Conservation (phyloP, 2,329 filamentous ascomycete genomes). For the Leptographium galeiforme region DNA sequence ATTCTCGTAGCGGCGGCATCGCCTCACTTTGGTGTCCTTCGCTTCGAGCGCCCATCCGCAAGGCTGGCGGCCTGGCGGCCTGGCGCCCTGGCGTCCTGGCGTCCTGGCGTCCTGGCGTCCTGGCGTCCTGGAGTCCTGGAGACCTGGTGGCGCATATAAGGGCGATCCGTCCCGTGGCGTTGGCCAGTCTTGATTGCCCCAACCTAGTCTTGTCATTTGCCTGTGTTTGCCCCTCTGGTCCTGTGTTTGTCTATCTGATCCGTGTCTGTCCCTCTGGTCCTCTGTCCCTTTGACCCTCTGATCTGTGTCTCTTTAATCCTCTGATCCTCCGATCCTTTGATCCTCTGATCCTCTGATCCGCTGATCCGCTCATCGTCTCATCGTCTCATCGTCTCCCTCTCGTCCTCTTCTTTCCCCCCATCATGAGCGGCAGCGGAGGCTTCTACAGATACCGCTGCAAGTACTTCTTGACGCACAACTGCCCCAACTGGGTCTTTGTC, state of each 20-base stretch:
- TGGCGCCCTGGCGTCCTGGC: too few relatives aligned
- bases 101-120: too few relatives aligned
- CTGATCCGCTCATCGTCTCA: not conserved
- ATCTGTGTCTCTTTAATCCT: too few relatives aligned
- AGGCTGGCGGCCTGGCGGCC: too few relatives aligned
- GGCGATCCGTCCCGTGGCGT: not conserved
- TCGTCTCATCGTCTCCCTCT: not conserved
- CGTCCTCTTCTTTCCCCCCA: slow-evolving; percentile 3
- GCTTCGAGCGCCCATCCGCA: too few relatives aligned
- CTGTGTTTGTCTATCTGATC: too few relatives aligned
- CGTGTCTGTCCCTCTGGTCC: too few relatives aligned
- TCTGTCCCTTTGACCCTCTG: too few relatives aligned
- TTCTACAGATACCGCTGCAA: slow-evolving; percentile 38
- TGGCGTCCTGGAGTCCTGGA: too few relatives aligned
- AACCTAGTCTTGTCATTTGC: not conserved
- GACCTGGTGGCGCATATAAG: not conserved
- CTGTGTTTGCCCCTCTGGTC: not conserved
- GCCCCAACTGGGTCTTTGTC: slow-evolving; percentile 35
- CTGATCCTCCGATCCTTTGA: not conserved
- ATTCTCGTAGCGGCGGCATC: too few relatives aligned
- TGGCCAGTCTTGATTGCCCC: not conserved
- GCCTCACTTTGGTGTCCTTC: too few relatives aligned
- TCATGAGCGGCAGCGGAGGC: slow-evolving; percentile 27
- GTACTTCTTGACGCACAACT: slow-evolving; percentile 34
- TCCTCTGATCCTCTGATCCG: not conserved